Base-by-base conservation (phyloP, 2,329 filamentous ascomycete species). In the Pseudovirgaria hyperparasitica region DNA sequence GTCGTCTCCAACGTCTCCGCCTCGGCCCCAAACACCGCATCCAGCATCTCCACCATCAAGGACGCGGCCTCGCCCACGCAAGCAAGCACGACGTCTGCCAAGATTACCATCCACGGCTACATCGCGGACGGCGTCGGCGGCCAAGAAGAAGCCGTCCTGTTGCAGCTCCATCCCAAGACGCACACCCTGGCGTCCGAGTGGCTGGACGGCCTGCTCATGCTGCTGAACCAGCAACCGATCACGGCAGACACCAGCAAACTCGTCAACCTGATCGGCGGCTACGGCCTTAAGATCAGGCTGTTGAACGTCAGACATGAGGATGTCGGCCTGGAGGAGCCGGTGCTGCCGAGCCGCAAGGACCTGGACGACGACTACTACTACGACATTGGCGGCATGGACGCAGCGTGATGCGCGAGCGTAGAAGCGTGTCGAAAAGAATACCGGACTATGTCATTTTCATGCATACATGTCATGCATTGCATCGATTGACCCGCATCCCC, bases 161-260 rank as follows among this genome's bases (percentile, higher is more conserved):
- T 98, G 28, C 82, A 77, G n/a, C 65, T 98, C 27, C 76, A 84
- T 51, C 86, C 87, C 5, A 62, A 74, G 32, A 81, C 74, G 32
- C 79, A 90, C 48, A 82, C 74, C 37, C 61, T 90, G 25, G 90
- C 90, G 7, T 92, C 85, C 1, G 90, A 98, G 56, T 98, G 90
- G 90, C 67, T 98, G 5, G 90, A 98, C 50, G 90, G 90, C 1
- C 60, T 98, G 37, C 66, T 96, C 30, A 92, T 98, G 85, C 65
- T 98, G 29, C 67, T 98, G 14, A 85, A 92, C 47, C 90, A 98
- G 55, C 74, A 86, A 32, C 90, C 90, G 12, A 94, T 98, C 48
- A 98, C 90, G n/a, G 73, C 85, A 3, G 87, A 96, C 57, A 96
- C 90, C 19, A 87, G 79, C 49, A 92, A 90, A 54, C 61, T 96